A percentile compares a stretch with the other conserved stretches of the same genome.
Conservation (phyloP, 768 basidiomycete species). For the Gyrodon lividus region DNA sequence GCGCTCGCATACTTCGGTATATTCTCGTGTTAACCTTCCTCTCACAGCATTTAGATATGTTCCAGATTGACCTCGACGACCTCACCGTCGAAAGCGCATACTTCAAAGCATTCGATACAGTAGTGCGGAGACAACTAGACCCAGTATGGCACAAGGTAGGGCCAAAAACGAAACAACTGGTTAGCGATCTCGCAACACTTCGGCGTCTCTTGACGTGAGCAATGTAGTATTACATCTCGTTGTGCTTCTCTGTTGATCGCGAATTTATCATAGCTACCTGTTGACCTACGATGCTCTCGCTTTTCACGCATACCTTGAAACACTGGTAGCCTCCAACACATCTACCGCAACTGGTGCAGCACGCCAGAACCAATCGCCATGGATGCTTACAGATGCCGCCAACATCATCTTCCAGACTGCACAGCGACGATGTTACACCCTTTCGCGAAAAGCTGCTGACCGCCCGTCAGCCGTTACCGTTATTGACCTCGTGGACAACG, state of each 20-base stretch:
- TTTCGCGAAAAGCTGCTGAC: slow-evolving; percentile 33
- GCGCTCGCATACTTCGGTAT: slow-evolving; percentile 73
- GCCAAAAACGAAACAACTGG: slow-evolving; percentile 86
- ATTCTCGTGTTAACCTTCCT: slow-evolving; percentile 2
- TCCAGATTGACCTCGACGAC: slow-evolving; percentile 92
- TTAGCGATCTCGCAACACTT: slow-evolving; percentile 82
- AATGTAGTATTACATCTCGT: not conserved
- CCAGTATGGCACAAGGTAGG: slow-evolving; percentile 97
- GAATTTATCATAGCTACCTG: slow-evolving; percentile 47
- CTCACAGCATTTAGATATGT: not conserved
- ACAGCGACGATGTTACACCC: slow-evolving; percentile 75
- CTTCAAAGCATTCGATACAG: slow-evolving; percentile 86
- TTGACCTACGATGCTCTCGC: slow-evolving; percentile 88
- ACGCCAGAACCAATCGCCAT: slow-evolving; percentile 73
- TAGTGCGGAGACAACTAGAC: slow-evolving; percentile 88
- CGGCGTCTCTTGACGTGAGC: slow-evolving; percentile 78
- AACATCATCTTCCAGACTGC: slow-evolving; percentile 81
- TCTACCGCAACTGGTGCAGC: slow-evolving; percentile 47
- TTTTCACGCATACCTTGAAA: slow-evolving; percentile 90
- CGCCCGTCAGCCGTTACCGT: slow-evolving; percentile 29
- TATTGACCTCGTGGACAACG: slow-evolving; percentile 52
- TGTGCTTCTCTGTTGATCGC: not conserved
- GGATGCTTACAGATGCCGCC: slow-evolving; percentile 93
- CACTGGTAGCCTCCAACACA: slow-evolving; percentile 67
- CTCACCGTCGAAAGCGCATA: slow-evolving; percentile 91